Percentiles rank a stretch among this genome's conserved stretches.
These are phyloP conservation scores for Penicillium nucicola DNA, from an alignment of 495 filamentous ascomycete genomes.

Conservation along the genomic window DNA sequence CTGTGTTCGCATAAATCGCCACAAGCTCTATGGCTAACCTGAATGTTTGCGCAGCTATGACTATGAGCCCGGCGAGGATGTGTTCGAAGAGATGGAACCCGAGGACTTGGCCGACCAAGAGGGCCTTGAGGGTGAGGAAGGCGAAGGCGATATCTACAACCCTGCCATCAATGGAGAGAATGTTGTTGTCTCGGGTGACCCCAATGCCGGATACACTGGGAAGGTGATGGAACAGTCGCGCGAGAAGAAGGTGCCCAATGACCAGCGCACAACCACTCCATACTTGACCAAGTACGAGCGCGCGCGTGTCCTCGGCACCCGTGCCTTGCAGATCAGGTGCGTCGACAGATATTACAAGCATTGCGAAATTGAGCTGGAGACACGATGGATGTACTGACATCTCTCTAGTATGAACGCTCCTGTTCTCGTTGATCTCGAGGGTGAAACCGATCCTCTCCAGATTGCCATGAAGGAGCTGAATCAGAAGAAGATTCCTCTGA, in stretches of 20 bases:
- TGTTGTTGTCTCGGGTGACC: slow-evolving; percentile 71
- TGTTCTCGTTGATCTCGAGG: slow-evolving; percentile 92
- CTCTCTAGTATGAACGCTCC: slow-evolving; percentile 87
- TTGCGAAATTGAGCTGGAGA: background rate
- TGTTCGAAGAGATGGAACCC: slow-evolving; percentile 64
- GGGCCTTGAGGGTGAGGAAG: slow-evolving; percentile 36
- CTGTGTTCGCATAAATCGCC: slow-evolving; percentile 1
- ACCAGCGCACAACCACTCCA: slow-evolving; percentile 86
- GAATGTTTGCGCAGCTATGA: slow-evolving; percentile 38
- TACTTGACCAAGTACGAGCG: slow-evolving; percentile 99
- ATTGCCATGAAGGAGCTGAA: slow-evolving; percentile 95
- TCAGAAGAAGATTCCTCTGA: slow-evolving; percentile 97
- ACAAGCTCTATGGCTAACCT: slow-evolving; percentile 11
- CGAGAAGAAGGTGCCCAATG: slow-evolving; percentile 86
- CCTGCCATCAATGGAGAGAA: slow-evolving; percentile 49
- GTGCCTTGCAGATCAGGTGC: slow-evolving; percentile 94
- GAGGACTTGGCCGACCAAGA: slow-evolving; percentile 51
- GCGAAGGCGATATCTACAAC: slow-evolving; percentile 52
- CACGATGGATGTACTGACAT: slow-evolving; percentile 12
- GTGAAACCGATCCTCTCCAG: slow-evolving; percentile 94
- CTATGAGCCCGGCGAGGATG: slow-evolving; percentile 57
- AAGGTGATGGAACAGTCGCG: slow-evolving; percentile 61
- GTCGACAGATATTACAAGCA: slow-evolving; percentile 22
- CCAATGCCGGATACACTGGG: slow-evolving; percentile 57
- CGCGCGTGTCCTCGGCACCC: slow-evolving; percentile 86